A percentile compares a stretch with the other conserved stretches of the same genome.
Evolutionary conservation across 179 eudicot genomes (phyloP).

Genomic region (Beta corolliflora): DNA sequence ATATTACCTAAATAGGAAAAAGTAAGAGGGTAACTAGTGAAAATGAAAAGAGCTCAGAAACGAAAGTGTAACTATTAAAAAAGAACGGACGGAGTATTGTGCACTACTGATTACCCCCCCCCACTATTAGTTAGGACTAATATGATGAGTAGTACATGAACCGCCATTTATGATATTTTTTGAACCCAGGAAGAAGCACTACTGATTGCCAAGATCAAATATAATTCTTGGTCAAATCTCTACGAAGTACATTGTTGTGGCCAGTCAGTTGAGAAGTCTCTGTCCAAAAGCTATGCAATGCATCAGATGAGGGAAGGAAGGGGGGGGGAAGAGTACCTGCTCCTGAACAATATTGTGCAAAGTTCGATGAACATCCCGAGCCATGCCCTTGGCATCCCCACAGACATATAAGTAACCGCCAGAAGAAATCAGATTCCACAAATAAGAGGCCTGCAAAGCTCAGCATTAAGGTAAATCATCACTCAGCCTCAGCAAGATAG

Average conservation of each 20-base stretch:
- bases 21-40: too few relatives aligned
- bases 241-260: not conserved
- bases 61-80: too few relatives aligned
- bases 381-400: constrained; percentile 97
- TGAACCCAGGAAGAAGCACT: too few relatives aligned
- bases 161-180: too few relatives aligned
- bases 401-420: constrained; percentile 81
- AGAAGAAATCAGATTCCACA: constrained; percentile 66
- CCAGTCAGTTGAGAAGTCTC: not conserved
- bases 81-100: too few relatives aligned
- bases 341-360: constrained; percentile 81
- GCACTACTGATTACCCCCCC: too few relatives aligned
- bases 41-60: too few relatives aligned
- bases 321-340: constrained; percentile 50
- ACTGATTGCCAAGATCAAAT: too few relatives aligned
- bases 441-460: constrained; percentile 50
- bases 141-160: too few relatives aligned
- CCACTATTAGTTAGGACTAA: too few relatives aligned
- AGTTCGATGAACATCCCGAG: constrained; percentile 80
- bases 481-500: constrained; percentile 1
- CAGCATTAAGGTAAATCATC: constrained; percentile 11
- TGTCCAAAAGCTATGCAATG: not conserved
- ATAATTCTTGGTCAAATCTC: not conserved
- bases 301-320: not conserved
- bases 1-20: too few relatives aligned